phyloP scores from a whole-genome alignment of 1,284 basidiomycete species.

The Lentinula novae-zelandiae region DNA sequence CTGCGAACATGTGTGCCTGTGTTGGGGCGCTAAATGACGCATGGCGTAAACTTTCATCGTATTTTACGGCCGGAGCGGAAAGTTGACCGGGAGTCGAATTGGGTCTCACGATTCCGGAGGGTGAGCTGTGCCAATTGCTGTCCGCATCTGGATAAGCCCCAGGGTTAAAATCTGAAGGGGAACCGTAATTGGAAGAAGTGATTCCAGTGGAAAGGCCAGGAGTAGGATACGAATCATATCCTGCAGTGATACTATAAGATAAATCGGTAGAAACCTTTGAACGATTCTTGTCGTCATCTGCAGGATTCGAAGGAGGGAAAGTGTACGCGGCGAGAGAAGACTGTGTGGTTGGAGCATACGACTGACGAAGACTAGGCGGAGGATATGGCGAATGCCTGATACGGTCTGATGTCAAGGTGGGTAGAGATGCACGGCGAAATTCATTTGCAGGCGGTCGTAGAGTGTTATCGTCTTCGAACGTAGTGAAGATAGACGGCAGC shows the following conservation, averaged over 20 bases:
- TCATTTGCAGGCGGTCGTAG: slow-evolving; percentile 41
- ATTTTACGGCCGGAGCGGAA: slow-evolving; percentile 48
- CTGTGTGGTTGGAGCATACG: slow-evolving; percentile 37
- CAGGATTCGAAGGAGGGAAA: slow-evolving; percentile 44
- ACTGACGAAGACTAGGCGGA: slow-evolving; percentile 38
- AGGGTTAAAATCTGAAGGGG: slow-evolving; percentile 39
- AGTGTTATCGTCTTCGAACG: slow-evolving; percentile 51
- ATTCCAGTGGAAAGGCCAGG: slow-evolving; percentile 37
- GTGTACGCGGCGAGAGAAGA: slow-evolving; percentile 56
- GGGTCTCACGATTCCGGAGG: slow-evolving; percentile 48
- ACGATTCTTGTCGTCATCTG: slow-evolving; percentile 35
- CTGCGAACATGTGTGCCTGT: slow-evolving; percentile 58
- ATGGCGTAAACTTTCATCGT: slow-evolving; percentile 64
- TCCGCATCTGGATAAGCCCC: slow-evolving; percentile 42
- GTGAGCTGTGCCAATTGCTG: slow-evolving; percentile 44
- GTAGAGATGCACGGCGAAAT: slow-evolving; percentile 59
- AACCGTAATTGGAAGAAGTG: slow-evolving; percentile 31
- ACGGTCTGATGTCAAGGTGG: slow-evolving; percentile 37
- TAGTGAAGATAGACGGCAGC: slow-evolving; percentile 67
- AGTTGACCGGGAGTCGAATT: slow-evolving; percentile 56
- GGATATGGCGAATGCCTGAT: slow-evolving; percentile 49
- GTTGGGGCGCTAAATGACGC: slow-evolving; percentile 54
- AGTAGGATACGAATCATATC: slow-evolving; percentile 40
- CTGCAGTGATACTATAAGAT: slow-evolving; percentile 30
- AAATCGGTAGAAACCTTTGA: slow-evolving; percentile 52